phyloP scores from a whole-genome alignment of 2,329 filamentous ascomycete genomes.

The Chrysoporthe deuterocubensis region DNA sequence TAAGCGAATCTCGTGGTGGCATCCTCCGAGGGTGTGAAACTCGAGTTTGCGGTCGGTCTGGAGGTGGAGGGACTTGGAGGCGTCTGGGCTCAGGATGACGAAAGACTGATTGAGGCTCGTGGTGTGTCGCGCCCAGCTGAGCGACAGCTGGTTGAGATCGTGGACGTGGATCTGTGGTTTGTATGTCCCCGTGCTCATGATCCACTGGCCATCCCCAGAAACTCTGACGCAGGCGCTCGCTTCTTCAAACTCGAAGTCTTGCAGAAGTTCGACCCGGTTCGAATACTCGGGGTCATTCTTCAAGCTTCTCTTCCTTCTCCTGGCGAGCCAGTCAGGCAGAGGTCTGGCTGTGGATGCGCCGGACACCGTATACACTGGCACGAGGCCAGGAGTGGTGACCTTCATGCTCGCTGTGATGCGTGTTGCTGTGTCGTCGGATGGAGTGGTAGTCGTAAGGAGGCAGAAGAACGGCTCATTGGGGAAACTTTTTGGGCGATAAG shows the following conservation, averaged over 20 bases:
- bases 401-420: conserved; percentile 61
- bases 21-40: conserved; percentile 87
- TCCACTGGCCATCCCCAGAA: conserved; percentile 95
- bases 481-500: conserved; percentile 24
- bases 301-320: conserved; percentile 84
- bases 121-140: conserved; percentile 94
- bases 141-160: conserved; percentile 86
- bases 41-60: conserved; percentile 91
- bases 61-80: conserved; percentile 91
- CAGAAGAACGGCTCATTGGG: not conserved
- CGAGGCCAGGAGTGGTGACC: conserved; percentile 76
- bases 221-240: conserved; percentile 88
- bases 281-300: conserved; percentile 93
- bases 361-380: conserved; percentile 93
- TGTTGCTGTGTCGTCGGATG: not conserved
- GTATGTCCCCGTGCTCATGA: conserved; percentile 87
- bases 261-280: conserved; percentile 90
- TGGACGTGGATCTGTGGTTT: conserved; percentile 89
- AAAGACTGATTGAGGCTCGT: conserved; percentile 91
- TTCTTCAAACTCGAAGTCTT: conserved; percentile 98
- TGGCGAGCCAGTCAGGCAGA: conserved; percentile 92
- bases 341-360: conserved; percentile 86
- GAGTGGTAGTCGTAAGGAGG: not conserved
- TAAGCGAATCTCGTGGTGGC: conserved; percentile 86
- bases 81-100: conserved; percentile 84